A percentile compares a stretch with the other conserved stretches of the same genome.
These are phyloP conservation scores for Collybiopsis confluens DNA, from an alignment of 768 basidiomycete species.

Conservation along the genomic window DNA sequence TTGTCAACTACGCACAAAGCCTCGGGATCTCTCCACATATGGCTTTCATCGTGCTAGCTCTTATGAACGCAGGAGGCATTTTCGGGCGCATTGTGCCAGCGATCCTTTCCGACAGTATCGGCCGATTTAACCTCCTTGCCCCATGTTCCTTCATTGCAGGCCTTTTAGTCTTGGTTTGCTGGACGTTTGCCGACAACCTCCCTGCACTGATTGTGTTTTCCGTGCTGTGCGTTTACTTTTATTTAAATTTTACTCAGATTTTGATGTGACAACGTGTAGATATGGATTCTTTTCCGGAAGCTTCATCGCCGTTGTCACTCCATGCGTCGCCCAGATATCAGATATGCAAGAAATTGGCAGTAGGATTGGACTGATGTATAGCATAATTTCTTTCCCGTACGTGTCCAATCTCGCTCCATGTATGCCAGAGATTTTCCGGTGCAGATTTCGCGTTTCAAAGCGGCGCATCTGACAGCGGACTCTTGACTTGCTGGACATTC, in stretches of 20 bases:
- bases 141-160: conserved; percentile 63
- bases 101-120: conserved; percentile 59
- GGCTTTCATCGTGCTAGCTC: conserved; percentile 55
- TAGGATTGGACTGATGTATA: conserved; percentile 63
- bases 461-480: neutral
- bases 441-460: neutral
- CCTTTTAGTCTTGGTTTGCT: conserved; percentile 51
- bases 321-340: conserved; percentile 66
- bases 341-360: conserved; percentile 54
- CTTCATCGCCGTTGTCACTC: conserved; percentile 63
- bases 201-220: conserved; percentile 41
- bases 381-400: conserved; percentile 65
- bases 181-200: conserved; percentile 44
- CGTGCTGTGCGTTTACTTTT: neutral
- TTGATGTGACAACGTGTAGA: conserved; percentile 12
- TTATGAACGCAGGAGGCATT: conserved; percentile 66
- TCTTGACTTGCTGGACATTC: neutral
- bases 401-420: conserved; percentile 25
- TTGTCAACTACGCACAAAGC: conserved; percentile 53
- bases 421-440: neutral
- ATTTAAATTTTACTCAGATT: neutral
- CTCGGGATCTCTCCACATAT: conserved; percentile 28
- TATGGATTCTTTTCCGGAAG: conserved; percentile 69
- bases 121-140: conserved; percentile 62
- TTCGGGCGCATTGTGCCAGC: conserved; percentile 63